Evolutionary conservation across 371 early-diverging fungal genomes (phyloP).

Genomic region (Haplosporangium sp.): DNA sequence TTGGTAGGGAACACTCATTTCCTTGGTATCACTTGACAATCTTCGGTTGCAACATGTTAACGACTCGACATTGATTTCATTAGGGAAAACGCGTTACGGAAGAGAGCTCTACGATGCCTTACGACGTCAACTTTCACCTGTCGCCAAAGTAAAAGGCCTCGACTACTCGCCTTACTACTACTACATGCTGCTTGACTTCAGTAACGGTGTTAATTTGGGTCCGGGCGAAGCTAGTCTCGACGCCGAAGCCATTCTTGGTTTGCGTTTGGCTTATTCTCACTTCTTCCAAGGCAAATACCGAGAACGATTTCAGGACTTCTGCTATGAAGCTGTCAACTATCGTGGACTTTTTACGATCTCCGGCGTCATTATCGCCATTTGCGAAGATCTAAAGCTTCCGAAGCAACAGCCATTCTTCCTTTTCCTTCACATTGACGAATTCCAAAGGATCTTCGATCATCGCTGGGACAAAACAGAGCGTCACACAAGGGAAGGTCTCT

Average conservation of each 20-base stretch:
- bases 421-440: constrained; percentile 50
- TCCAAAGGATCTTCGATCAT: constrained; percentile 21
- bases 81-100: constrained; percentile 50
- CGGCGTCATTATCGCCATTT: constrained; percentile 15
- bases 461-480: constrained; percentile 1
- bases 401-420: constrained; percentile 16
- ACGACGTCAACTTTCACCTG: constrained; percentile 5
- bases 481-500: constrained; percentile 6
- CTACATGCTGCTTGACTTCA: constrained; percentile 35
- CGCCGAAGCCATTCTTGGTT: constrained; percentile 33
- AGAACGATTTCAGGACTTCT: constrained; percentile 13
- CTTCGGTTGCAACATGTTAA: constrained; percentile 11
- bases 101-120: constrained; percentile 29
- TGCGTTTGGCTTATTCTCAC: constrained; percentile 33
- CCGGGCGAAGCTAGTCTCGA: constrained; percentile 9
- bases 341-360: constrained; percentile 13
- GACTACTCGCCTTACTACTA: constrained; percentile 19
- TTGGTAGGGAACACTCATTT: constrained; percentile 12
- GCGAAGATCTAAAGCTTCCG: constrained; percentile 4
- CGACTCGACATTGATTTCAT: constrained; percentile 11
- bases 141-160: neutral
- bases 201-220: constrained; percentile 11
- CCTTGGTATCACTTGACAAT: constrained; percentile 8
- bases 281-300: constrained; percentile 30
- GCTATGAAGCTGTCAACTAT: neutral